Evolutionary conservation across 1,284 basidiomycete genomes (phyloP).

Genomic region (Cerrena zonata): DNA sequence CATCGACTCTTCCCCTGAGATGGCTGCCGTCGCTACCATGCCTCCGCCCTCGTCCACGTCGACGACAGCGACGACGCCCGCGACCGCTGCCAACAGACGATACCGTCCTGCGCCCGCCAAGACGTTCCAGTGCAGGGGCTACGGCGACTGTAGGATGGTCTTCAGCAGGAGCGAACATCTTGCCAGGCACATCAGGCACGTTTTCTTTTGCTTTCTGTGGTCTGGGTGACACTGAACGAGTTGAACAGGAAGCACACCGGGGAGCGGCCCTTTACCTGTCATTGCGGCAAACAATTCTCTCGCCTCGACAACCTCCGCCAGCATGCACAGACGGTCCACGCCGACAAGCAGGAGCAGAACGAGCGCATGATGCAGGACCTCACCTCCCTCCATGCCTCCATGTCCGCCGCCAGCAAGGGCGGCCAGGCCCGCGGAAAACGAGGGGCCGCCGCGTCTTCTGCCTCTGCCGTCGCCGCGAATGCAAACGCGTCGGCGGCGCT

Average conservation of each 20-base stretch:
- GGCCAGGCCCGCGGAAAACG: conserved; percentile 41
- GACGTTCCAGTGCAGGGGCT: conserved; percentile 91
- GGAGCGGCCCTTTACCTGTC: conserved; percentile 90
- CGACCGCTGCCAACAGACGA: conserved; percentile 45
- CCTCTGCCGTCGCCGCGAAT: conserved; percentile 15
- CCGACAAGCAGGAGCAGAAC: conserved; percentile 83
- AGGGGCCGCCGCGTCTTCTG: conserved; percentile 16
- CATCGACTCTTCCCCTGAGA: conserved; percentile 20
- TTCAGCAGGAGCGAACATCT: conserved; percentile 93
- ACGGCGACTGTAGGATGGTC: conserved; percentile 93
- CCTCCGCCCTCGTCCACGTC: conserved; percentile 10
- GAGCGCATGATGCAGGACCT: conserved; percentile 89
- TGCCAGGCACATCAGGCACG: conserved; percentile 87
- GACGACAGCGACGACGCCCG: conserved; percentile 6
- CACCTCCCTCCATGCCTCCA: conserved; percentile 77
- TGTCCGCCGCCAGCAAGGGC: conserved; percentile 68
- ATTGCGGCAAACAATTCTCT: conserved; percentile 92
- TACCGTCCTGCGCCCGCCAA: conserved; percentile 77
- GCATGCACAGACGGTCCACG: conserved; percentile 92
- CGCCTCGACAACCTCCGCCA: conserved; percentile 94
- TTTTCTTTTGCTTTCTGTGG: too few species aligned
- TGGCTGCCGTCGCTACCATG: conserved; percentile 9
- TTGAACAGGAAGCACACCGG: conserved; percentile 95
- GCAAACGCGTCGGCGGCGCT: conserved; percentile 26
- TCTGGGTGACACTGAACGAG: too few species aligned